These are phyloP conservation scores for Ilyonectria mors-panacis DNA, from an alignment of 2,329 filamentous ascomycete species.

Conservation along the genomic window DNA sequence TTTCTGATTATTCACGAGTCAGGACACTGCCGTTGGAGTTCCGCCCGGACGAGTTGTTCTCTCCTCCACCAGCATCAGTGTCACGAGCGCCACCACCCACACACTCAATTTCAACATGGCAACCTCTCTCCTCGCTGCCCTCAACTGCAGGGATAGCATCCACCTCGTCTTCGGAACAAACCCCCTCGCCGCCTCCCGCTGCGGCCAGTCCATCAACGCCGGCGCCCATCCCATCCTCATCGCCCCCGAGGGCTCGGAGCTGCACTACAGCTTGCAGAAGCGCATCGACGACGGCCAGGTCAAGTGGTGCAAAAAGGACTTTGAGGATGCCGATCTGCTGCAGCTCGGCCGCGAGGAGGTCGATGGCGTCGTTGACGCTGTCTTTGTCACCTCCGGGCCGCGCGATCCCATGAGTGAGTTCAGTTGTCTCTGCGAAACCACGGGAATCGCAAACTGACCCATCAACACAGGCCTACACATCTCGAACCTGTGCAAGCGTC, in stretches of 20 bases:
- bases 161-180: slow-evolving; percentile 92
- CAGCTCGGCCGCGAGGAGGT: slow-evolving; percentile 86
- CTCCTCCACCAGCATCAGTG: not conserved
- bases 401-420: slow-evolving; percentile 57
- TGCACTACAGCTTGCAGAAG: slow-evolving; percentile 72
- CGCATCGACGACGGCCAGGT: slow-evolving; percentile 77
- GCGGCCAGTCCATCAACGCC: slow-evolving; percentile 82
- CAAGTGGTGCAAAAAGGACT: slow-evolving; percentile 75
- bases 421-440: slow-evolving; percentile 33
- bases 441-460: slow-evolving; percentile 1
- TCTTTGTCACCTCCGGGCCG: slow-evolving; percentile 83
- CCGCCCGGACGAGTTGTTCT: slow-evolving; percentile 7
- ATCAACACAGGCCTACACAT: slow-evolving; percentile 71
- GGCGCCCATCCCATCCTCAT: slow-evolving; percentile 87
- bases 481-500: slow-evolving; percentile 79
- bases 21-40: not conserved
- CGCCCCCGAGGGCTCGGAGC: slow-evolving; percentile 74
- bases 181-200: slow-evolving; percentile 88
- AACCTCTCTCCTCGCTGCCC: slow-evolving; percentile 77
- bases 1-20: not conserved
- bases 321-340: slow-evolving; percentile 80
- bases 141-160: slow-evolving; percentile 78
- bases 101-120: slow-evolving; percentile 27
- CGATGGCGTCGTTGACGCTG: slow-evolving; percentile 85
- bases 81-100: not conserved